Evolutionary conservation across 2,329 filamentous ascomycete species (phyloP).

Genomic region (Fusarium caatingaense): DNA sequence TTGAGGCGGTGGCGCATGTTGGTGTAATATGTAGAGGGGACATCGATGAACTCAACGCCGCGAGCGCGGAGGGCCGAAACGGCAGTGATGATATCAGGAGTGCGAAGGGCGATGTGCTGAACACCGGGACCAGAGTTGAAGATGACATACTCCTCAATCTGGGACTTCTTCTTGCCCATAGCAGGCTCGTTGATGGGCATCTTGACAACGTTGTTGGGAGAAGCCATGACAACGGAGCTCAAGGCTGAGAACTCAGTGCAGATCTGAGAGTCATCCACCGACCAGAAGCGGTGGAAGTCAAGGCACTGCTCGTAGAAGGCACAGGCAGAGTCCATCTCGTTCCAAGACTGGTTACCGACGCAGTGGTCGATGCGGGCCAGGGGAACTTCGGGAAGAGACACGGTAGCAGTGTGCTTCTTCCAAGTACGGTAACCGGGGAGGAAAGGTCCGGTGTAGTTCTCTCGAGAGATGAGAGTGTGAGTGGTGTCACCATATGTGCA

Average conservation of each 20-base stretch:
- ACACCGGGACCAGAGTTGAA: constrained; percentile 93
- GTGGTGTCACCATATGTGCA: constrained; percentile 95
- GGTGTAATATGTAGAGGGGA: constrained; percentile 87
- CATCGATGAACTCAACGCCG: constrained; percentile 92
- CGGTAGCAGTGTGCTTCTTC: constrained; percentile 52
- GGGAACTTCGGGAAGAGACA: constrained; percentile 69
- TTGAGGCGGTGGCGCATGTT: constrained; percentile 79
- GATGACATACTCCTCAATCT: constrained; percentile 93
- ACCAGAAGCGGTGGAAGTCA: constrained; percentile 97
- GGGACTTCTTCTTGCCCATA: constrained; percentile 86
- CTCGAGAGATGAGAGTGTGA: constrained; percentile 86
- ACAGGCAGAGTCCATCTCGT: constrained; percentile 79
- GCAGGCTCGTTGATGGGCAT: constrained; percentile 99
- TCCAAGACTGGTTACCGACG: constrained; percentile 96
- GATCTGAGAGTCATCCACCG: constrained; percentile 92
- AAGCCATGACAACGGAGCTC: constrained; percentile 90
- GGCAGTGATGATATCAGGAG: constrained; percentile 79
- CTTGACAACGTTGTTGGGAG: constrained; percentile 86
- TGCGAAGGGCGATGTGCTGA: constrained; percentile 92
- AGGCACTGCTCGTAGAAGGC: constrained; percentile 87
- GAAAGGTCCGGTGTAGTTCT: constrained; percentile 78
- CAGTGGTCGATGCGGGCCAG: constrained; percentile 92
- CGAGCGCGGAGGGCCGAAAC: constrained; percentile 85
- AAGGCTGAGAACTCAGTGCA: constrained; percentile 92
- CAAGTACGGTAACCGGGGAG: constrained; percentile 81